phyloP scores from a whole-genome alignment of 441 rosid genomes.

The Dalechampia spathulata region DNA sequence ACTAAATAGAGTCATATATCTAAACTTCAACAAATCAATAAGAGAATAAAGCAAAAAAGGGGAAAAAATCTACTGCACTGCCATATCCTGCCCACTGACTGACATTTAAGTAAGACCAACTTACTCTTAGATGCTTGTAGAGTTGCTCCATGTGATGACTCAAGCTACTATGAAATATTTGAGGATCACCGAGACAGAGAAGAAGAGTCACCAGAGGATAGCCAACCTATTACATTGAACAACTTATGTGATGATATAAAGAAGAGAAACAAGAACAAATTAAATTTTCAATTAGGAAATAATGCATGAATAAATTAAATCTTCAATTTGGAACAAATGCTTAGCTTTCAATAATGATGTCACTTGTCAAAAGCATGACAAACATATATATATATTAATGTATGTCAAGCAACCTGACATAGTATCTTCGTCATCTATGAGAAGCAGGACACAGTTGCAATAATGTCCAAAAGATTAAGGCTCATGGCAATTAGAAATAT shows the following conservation, averaged over 20 bases:
- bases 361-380: too few species aligned
- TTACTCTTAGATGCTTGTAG: slow-evolving; percentile 93
- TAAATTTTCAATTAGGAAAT: neutral
- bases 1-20: slow-evolving; percentile 10
- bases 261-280: slow-evolving; percentile 5
- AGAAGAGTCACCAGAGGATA: slow-evolving; percentile 98
- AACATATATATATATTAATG: too few species aligned
- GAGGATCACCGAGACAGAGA: slow-evolving; percentile 99
- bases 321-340: too few species aligned
- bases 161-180: slow-evolving; percentile 73
- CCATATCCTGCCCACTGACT: slow-evolving; percentile 9
- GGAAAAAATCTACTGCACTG: slow-evolving; percentile 7
- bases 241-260: slow-evolving; percentile 20
- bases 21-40: slow-evolving; percentile 3
- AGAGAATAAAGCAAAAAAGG: slow-evolving; percentile 1
- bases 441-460: neutral
- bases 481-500: neutral
- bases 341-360: too few species aligned
- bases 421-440: neutral
- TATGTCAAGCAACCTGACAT: neutral
- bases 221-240: slow-evolving; percentile 66
- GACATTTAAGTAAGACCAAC: slow-evolving; percentile 21
- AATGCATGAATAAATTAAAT: too few species aligned
- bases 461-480: too few species aligned
- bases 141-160: slow-evolving; percentile 98